Percentiles rank a stretch among this genome's conserved stretches.
phyloP scores from a whole-genome alignment of 176 grass and related monocot species.

The Urochloa ruziziensis region DNA sequence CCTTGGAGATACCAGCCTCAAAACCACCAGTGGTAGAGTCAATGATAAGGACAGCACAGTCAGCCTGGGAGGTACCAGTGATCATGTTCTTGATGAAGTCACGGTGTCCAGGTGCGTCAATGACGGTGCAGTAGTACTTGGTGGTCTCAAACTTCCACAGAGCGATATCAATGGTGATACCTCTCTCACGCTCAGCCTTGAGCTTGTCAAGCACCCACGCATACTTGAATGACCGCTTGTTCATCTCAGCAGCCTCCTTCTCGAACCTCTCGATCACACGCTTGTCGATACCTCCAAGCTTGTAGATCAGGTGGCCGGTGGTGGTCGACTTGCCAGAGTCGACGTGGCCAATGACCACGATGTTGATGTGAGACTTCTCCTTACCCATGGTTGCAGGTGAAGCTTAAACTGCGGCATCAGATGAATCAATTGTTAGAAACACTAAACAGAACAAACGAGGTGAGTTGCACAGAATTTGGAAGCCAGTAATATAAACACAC shows the following conservation, averaged over 20 bases:
- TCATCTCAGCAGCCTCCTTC: not conserved
- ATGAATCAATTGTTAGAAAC: not conserved
- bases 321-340: conserved; percentile 5
- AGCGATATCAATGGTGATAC: not conserved
- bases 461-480: not conserved
- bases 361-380: conserved; percentile 23
- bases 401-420: not conserved
- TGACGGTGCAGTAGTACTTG: conserved; percentile 2
- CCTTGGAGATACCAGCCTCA: conserved; percentile 15
- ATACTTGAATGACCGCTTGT: not conserved
- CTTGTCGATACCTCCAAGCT: conserved; percentile 8
- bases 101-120: conserved; percentile 9
- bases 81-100: conserved; percentile 15
- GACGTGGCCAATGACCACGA: not conserved
- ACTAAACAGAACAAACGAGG: not conserved
- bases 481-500: not conserved
- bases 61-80: conserved; percentile 1
- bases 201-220: conserved; percentile 10
- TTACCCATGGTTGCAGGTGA: not conserved
- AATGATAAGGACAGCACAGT: not conserved
- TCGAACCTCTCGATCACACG: conserved; percentile 5
- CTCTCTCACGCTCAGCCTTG: conserved; percentile 3
- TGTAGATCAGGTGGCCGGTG: conserved; percentile 9
- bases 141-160: conserved; percentile 5
- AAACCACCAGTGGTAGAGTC: conserved; percentile 14